Conservation (phyloP, 140 eudicot genomes). For the Stevia rebaudiana region DNA sequence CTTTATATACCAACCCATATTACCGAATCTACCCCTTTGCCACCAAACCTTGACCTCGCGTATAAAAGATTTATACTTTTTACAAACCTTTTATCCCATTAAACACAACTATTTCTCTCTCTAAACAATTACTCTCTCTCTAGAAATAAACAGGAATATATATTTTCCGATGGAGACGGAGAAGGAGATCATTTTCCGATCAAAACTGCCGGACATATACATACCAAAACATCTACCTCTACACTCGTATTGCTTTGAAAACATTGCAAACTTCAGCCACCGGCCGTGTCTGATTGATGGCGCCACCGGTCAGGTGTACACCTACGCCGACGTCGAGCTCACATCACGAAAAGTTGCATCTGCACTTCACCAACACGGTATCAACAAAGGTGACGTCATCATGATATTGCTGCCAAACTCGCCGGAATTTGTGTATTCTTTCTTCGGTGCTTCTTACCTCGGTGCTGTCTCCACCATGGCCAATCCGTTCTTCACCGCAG, state of each 20-base stretch:
- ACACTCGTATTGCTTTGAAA: slow-evolving; percentile 80
- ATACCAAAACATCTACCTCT: slow-evolving; percentile 84
- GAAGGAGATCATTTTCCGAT: slow-evolving; percentile 65
- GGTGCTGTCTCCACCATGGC: slow-evolving; percentile 89
- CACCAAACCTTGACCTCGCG: slow-evolving; percentile 29
- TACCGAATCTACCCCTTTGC: slow-evolving; percentile 34
- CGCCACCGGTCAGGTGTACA: slow-evolving; percentile 45
- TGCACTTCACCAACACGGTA: slow-evolving; percentile 49
- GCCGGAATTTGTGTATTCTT: slow-evolving; percentile 68
- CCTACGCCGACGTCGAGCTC: slow-evolving; percentile 67
- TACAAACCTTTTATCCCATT: background rate
- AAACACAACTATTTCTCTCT: slow-evolving; percentile 8
- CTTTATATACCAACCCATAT: slow-evolving; percentile 28
- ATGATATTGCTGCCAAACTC: slow-evolving; percentile 80
- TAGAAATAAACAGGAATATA: too few relatives aligned
- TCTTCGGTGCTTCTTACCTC: slow-evolving; percentile 75
- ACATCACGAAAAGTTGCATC: slow-evolving; percentile 55
- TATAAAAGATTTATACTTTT: slow-evolving; percentile 13
- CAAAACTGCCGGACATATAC: slow-evolving; percentile 83
- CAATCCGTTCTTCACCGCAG: slow-evolving; percentile 70
- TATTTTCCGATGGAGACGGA: slow-evolving; percentile 28
- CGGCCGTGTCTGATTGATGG: slow-evolving; percentile 79
- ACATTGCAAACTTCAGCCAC: slow-evolving; percentile 38
- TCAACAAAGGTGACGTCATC: slow-evolving; percentile 55
- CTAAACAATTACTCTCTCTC: background rate